Evolutionary conservation across 768 basidiomycete species (phyloP), one percentile per base, ranked within the genome.

Genomic region (Psilocybe sp.): DNA sequence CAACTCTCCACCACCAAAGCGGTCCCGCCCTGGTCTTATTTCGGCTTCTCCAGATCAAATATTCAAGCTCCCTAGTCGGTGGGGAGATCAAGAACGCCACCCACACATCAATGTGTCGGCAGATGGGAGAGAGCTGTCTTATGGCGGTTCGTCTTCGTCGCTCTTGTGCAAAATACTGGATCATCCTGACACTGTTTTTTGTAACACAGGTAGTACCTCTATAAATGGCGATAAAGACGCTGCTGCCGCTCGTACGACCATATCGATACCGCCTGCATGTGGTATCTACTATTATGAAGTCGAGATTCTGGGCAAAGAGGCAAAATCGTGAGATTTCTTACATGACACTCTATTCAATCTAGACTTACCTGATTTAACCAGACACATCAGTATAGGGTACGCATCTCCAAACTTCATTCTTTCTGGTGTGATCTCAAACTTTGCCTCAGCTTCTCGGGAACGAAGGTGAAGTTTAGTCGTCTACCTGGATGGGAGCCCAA

Each of bases 271-370:
- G 1, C 75, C 85, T 0, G 84, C 87, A 10, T 89, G 89, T 58
- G 97, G 95, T 18, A 84, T 98, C 47, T 96, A 92, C 63, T 99
- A 98, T 66, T 99, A 87, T 63, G 96, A 99, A 71, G 83, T 93
- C 5, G 82, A 89, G 59, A 82, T 98, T 40, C 64, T 87, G 5
- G 83, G 87, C 63, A 89, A 89, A 61, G 87, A 89, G 10, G 74
- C 79, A 38, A 89, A 87, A 65, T 92, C 90, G 92, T 87, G 58
- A 63, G 81, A 69, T 23, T 18, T 52, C 11, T 40, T 35, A 41
- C 19, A 49, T 46, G 12, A 4, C 23, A 28, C 47, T n/a, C 48
- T 44, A 40, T 45, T 46, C 11, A 15, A 49, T 38, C 16, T 40
- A 37, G 34, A 45, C 13, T 5, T 12, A 28, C 40, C 50, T 20